These are phyloP conservation scores for Mitragyna speciosa DNA, from an alignment of 257 asterid species.

Conservation along the genomic window DNA sequence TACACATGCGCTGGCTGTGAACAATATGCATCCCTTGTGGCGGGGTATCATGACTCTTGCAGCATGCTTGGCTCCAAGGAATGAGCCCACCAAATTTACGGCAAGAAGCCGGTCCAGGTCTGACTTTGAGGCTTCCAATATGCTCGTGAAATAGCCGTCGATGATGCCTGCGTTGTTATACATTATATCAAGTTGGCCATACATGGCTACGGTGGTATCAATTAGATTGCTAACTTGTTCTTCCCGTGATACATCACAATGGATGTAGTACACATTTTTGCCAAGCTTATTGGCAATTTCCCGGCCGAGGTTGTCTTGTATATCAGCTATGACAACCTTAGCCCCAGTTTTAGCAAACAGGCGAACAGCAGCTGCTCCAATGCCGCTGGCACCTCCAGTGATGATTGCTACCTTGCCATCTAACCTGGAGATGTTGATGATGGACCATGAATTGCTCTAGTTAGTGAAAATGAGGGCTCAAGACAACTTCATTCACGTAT, in stretches of 20 bases:
- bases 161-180: slow-evolving; percentile 49
- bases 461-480: neutral
- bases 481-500: too few relatives aligned
- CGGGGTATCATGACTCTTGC: slow-evolving; percentile 47
- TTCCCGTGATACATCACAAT: slow-evolving; percentile 51
- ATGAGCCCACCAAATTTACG: slow-evolving; percentile 38
- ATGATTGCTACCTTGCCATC: slow-evolving; percentile 43
- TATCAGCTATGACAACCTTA: slow-evolving; percentile 51
- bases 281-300: slow-evolving; percentile 28
- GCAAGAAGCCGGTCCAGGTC: slow-evolving; percentile 25
- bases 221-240: slow-evolving; percentile 30
- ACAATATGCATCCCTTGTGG: slow-evolving; percentile 43
- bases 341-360: slow-evolving; percentile 45
- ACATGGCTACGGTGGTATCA: slow-evolving; percentile 30
- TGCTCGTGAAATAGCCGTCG: slow-evolving; percentile 11
- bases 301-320: slow-evolving; percentile 44
- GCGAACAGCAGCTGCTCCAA: slow-evolving; percentile 41
- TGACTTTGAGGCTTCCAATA: slow-evolving; percentile 16
- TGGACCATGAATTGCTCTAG: neutral
- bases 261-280: slow-evolving; percentile 29
- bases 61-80: slow-evolving; percentile 55
- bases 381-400: slow-evolving; percentile 54
- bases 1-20: slow-evolving; percentile 46
- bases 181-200: slow-evolving; percentile 53
- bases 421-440: slow-evolving; percentile 22